Base-by-base conservation (phyloP, 139 green algal species). In the Chlorella ohadii region DNA sequence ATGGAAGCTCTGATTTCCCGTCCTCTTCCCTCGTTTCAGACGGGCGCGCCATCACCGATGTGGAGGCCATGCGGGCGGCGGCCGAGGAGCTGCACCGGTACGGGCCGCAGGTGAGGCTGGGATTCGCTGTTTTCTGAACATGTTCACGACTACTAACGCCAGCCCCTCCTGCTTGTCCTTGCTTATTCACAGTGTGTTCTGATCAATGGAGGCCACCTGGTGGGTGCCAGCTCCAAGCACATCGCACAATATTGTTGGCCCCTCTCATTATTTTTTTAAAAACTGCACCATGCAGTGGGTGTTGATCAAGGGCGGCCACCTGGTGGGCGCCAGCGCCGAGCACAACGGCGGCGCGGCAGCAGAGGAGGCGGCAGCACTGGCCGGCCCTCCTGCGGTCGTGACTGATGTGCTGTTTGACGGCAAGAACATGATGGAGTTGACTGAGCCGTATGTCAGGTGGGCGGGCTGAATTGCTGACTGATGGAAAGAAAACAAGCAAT, bases 241-340 rank as follows among this genome's bases (percentile, higher is more conserved):
- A 59, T 23, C 51, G 51, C n/a, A n/a, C n/a, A n/a, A n/a, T n/a
- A n/a, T n/a, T n/a, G n/a, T n/a, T n/a, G n/a, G n/a, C n/a, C n/a
- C n/a, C n/a, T n/a, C n/a, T n/a, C n/a, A n/a, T n/a, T n/a, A n/a
- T n/a, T n/a, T n/a, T n/a, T n/a, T n/a, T n/a, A n/a, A n/a, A n/a
- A n/a, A n/a, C n/a, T n/a, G n/a, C n/a, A n/a, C n/a, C n/a, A n/a
- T n/a, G 47, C 81, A 66, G 55, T 89, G 76, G 36, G 95, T 98
- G 56, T 88, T 98, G 12, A 78, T 99, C 63, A 98, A 99, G 87
- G 97, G 97, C 15, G 97, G 97, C 0, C 96, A 99, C 85, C 89
- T 97, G 59, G 80, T 55, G 51, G 77, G 20, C 27, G 39, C 36
- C 12, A 23, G 51, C 51, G 51, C 22, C 11, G 12, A 59, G 51